Conservation (phyloP, 495 filamentous ascomycete species). For the Platismatia glauca region DNA sequence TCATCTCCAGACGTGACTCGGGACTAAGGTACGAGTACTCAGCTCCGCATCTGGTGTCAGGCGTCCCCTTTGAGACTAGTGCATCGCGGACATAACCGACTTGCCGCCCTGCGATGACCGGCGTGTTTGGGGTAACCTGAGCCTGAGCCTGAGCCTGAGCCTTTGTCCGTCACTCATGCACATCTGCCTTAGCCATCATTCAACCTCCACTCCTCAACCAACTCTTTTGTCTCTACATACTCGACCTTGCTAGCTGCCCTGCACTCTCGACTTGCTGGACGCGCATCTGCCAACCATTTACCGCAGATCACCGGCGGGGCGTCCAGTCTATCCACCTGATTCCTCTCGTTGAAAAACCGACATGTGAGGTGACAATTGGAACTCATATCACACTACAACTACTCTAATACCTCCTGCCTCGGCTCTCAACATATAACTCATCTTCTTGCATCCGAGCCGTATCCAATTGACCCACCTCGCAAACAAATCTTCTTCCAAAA, state of each 20-base stretch:
- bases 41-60: too few species aligned
- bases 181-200: background rate
- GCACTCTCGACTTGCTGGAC: background rate
- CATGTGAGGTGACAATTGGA: background rate
- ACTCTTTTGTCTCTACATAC: too few species aligned
- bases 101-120: background rate
- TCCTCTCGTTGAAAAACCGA: background rate
- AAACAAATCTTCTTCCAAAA: background rate
- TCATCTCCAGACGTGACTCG: background rate
- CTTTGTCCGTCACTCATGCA: background rate
- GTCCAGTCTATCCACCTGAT: background rate
- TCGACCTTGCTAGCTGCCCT: too few species aligned
- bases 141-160: too few species aligned
- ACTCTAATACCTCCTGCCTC: background rate
- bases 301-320: background rate
- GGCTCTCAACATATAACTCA: background rate
- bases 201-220: background rate
- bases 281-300: background rate
- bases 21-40: too few species aligned
- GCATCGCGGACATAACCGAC: background rate
- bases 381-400: background rate
- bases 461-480: background rate
- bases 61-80: background rate
- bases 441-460: background rate
- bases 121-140: background rate